These are phyloP conservation scores for Clitoria ternatea DNA, from an alignment of 306 rosid species.

Conservation along the genomic window DNA sequence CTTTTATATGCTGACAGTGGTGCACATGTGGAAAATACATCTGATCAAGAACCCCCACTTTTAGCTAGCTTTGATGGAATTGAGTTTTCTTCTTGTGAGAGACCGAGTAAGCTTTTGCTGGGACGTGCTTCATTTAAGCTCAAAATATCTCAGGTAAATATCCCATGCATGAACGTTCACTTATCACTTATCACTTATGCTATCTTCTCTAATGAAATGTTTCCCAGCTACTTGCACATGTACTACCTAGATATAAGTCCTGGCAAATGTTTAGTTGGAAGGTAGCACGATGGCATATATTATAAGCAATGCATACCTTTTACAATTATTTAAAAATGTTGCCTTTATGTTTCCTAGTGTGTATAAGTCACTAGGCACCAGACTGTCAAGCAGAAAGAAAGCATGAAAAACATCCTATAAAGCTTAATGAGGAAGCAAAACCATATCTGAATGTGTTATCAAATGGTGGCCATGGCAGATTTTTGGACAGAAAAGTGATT, in stretches of 20 bases:
- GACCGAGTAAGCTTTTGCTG: conserved; percentile 67
- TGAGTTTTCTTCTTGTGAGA: conserved; percentile 63
- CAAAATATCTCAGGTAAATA: conserved; percentile 87
- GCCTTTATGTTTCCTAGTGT: not conserved
- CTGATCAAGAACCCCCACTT: conserved; percentile 81
- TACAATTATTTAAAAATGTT: not conserved
- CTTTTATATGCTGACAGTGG: conserved; percentile 70
- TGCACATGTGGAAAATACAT: conserved; percentile 72
- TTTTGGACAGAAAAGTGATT: no score
- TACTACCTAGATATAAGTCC: not conserved
- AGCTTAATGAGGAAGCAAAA: not conserved
- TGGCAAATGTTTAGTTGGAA: not conserved
- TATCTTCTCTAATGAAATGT: not conserved
- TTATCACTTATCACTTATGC: conserved; percentile 17
- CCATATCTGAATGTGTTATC: not conserved
- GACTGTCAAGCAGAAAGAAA: not conserved
- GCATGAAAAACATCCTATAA: not conserved
- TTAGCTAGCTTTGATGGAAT: conserved; percentile 73
- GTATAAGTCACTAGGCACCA: not conserved
- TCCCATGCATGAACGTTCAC: conserved; percentile 14
- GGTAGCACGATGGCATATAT: not conserved
- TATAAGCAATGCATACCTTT: not conserved
- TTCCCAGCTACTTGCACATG: not conserved
- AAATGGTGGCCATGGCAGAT: not conserved
- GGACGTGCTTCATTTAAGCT: conserved; percentile 95